Percentiles rank a stretch among this genome's conserved stretches.
phyloP scores from a whole-genome alignment of 768 basidiomycete species.

The Gyrodon lividus region DNA sequence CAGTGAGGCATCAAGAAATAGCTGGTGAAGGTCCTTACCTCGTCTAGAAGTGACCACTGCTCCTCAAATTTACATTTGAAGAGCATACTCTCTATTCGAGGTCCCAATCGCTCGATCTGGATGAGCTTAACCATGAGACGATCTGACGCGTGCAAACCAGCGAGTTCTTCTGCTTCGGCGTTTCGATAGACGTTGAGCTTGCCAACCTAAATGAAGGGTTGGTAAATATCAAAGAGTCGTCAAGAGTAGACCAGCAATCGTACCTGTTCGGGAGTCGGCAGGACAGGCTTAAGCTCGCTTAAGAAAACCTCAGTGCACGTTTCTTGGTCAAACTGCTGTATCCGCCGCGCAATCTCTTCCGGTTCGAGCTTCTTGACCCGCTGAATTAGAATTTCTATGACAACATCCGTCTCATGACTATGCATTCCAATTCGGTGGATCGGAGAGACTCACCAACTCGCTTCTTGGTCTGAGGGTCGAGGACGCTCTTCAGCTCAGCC shows the following conservation, averaged over 20 bases:
- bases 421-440: background rate
- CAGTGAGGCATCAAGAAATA: slow-evolving; percentile 1
- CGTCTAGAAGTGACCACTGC: slow-evolving; percentile 76
- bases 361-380: slow-evolving; percentile 80
- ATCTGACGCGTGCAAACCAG: slow-evolving; percentile 89
- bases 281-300: slow-evolving; percentile 79
- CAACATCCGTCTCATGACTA: background rate
- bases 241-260: slow-evolving; percentile 2
- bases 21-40: slow-evolving; percentile 44
- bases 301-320: slow-evolving; percentile 89
- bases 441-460: slow-evolving; percentile 70
- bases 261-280: slow-evolving; percentile 92
- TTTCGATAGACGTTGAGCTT: slow-evolving; percentile 89
- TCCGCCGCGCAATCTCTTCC: slow-evolving; percentile 80
- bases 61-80: slow-evolving; percentile 90
- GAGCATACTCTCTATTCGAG: slow-evolving; percentile 94
- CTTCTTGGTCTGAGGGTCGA: slow-evolving; percentile 90
- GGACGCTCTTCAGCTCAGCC: slow-evolving; percentile 87
- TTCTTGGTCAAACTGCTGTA: slow-evolving; percentile 83
- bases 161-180: slow-evolving; percentile 82
- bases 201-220: slow-evolving; percentile 54
- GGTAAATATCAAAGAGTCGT: background rate
- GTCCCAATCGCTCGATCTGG: slow-evolving; percentile 84
- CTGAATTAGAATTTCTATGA: slow-evolving; percentile 87
- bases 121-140: slow-evolving; percentile 96